Percentiles rank a stretch among this genome's conserved stretches.
phyloP scores from a whole-genome alignment of 1,139 yeast species.

The Komagataea norvegica region DNA sequence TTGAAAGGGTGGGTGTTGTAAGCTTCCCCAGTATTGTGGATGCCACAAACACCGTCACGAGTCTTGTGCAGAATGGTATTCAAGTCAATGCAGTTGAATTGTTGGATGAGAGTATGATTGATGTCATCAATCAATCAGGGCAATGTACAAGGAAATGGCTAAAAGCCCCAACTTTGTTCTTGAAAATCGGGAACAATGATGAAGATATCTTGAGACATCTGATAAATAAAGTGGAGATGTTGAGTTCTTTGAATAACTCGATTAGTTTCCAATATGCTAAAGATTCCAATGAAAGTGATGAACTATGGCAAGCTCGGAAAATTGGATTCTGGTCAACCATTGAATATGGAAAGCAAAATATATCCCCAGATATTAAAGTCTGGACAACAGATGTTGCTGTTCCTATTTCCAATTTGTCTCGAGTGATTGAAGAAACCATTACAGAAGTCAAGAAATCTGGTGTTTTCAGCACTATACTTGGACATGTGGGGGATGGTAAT shows the following conservation, averaged over 20 bases:
- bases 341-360: conserved; percentile 40
- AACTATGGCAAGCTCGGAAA: conserved; percentile 84
- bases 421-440: conserved; percentile 55
- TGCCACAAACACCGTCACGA: conserved; percentile 56
- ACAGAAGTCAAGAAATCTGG: conserved; percentile 62
- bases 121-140: conserved; percentile 41
- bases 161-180: conserved; percentile 55
- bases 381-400: conserved; percentile 92
- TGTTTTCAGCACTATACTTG: conserved; percentile 61
- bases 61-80: conserved; percentile 48
- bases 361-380: conserved; percentile 57
- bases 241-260: conserved; percentile 12
- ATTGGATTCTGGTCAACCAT: conserved; percentile 54
- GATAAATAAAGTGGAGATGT: conserved; percentile 11
- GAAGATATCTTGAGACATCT: conserved; percentile 38
- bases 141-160: conserved; percentile 38
- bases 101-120: conserved; percentile 54
- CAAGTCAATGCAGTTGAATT: conserved; percentile 62
- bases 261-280: conserved; percentile 22
- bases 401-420: conserved; percentile 66
- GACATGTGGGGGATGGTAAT: conserved; percentile 75
- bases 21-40: conserved; percentile 49
- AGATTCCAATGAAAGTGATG: conserved; percentile 50
- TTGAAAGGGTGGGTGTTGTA: conserved; percentile 61
- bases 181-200: conserved; percentile 58